These are phyloP conservation scores for Sambucus nigra DNA, from an alignment of 129 eudicot species.

Conservation along the genomic window DNA sequence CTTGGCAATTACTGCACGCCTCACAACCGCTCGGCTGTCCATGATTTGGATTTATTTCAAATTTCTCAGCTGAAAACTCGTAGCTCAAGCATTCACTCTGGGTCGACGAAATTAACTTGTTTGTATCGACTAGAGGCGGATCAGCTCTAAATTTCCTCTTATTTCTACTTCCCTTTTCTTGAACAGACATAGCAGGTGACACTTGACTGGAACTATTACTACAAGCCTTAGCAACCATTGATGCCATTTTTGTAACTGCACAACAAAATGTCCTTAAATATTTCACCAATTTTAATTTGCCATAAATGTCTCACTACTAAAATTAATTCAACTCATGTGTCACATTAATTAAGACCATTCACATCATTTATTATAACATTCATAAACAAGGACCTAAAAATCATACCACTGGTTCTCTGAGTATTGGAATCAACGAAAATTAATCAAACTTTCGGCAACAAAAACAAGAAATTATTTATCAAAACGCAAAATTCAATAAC, in stretches of 20 bases:
- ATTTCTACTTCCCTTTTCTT: conserved; percentile 88
- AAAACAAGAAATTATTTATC: conserved; percentile 14
- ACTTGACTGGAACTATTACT: conserved; percentile 40
- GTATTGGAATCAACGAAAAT: conserved; percentile 13
- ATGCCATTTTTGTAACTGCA: conserved; percentile 72
- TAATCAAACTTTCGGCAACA: conserved; percentile 29
- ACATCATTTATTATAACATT: background rate
- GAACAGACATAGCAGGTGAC: conserved; percentile 35
- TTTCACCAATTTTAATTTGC: conserved; percentile 3
- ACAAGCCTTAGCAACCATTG: conserved; percentile 59
- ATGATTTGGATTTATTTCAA: conserved; percentile 30
- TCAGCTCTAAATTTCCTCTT: conserved; percentile 90
- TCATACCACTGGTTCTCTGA: conserved; percentile 30
- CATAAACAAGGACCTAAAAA: conserved; percentile 16
- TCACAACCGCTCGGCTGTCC: conserved; percentile 49
- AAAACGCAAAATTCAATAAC: background rate
- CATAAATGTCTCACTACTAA: background rate
- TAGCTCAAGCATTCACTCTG: conserved; percentile 38
- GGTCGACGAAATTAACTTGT: conserved; percentile 31
- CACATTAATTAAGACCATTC: background rate
- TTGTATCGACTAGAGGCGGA: conserved; percentile 53
- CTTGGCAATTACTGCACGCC: conserved; percentile 44
- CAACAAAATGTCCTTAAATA: conserved; percentile 7
- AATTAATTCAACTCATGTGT: no score
- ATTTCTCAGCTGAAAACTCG: conserved; percentile 75